phyloP scores from a whole-genome alignment of 1,284 basidiomycete genomes.

The Heterobasidion parviporum region DNA sequence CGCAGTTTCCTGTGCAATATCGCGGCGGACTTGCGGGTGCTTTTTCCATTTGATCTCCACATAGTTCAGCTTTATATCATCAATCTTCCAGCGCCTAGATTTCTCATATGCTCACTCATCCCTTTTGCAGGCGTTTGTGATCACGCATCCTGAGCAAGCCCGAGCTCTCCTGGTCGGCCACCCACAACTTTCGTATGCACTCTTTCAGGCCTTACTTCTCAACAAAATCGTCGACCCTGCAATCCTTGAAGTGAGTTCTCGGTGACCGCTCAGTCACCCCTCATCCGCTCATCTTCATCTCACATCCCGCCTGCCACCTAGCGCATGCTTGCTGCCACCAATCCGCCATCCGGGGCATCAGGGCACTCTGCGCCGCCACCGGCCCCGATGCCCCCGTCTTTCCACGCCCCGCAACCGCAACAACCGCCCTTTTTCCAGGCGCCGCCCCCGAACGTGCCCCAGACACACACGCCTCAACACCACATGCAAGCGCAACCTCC shows the following conservation, averaged over 20 bases:
- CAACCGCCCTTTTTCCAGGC: slow-evolving; percentile 26
- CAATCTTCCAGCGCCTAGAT: neutral
- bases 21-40: neutral
- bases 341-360: slow-evolving; percentile 14
- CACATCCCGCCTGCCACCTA: slow-evolving; percentile 17
- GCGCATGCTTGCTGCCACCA: slow-evolving; percentile 52
- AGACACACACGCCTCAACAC: slow-evolving; percentile 21
- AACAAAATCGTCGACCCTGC: slow-evolving; percentile 92
- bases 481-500: slow-evolving; percentile 16
- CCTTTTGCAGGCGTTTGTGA: slow-evolving; percentile 68
- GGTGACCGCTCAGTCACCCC: neutral
- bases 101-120: neutral
- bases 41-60: too few species aligned
- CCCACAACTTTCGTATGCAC: slow-evolving; percentile 92
- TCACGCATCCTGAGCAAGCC: slow-evolving; percentile 88
- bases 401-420: slow-evolving; percentile 12
- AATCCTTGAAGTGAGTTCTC: slow-evolving; percentile 56
- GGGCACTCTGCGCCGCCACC: slow-evolving; percentile 23
- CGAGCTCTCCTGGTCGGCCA: slow-evolving; percentile 71
- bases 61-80: too few species aligned
- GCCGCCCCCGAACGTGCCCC: slow-evolving; percentile 16
- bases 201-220: slow-evolving; percentile 92
- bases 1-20: neutral
- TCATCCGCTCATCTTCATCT: neutral
- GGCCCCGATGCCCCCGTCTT: slow-evolving; percentile 16